Evolutionary conservation across 23 red algal species (phyloP), one percentile per base, ranked within the genome.

Genomic region (Gracilaria vermiculophylla): DNA sequence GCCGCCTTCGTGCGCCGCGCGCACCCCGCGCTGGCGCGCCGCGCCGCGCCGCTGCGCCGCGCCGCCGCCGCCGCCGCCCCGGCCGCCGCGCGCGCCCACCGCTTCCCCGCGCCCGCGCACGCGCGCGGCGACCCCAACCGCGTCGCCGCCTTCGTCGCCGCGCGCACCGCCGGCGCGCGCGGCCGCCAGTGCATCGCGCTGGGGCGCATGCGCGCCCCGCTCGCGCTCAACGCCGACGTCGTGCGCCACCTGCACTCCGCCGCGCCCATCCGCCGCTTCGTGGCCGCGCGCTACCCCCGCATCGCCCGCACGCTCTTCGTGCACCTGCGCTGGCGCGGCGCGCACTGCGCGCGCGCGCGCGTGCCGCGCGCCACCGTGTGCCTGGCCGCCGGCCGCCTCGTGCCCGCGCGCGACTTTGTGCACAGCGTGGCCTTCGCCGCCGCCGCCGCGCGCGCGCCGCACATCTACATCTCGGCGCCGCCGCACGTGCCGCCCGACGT

Each of bases 241-340:
- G 47, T 85, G 81, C 45, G 51, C 55, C 62, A 69, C 62, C 72
- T 85, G 21, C 28, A 70, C 8, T 45, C 81, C 7, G 81, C 81
- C 11, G 10, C 37, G 23, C 7, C 47, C 34, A 53, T 85, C 10
- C 9, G 25, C 49, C 62, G 47, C 5, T 85, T 69, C 60, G 62
- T 73, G 51, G 29, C 60, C 19, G 29, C 61, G 21, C 71, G 48
- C 34, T 85, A 69, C 72, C 45, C 81, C 35, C 12, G 17, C 20
- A 53, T 69, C 37, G 72, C 71, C 35, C 28, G 51, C 4, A 85
- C 81, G 5, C 43, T 85, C 1, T 85, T 85, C 35, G 81, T 85
- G 23, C 71, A 85, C 23, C 62, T 85, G 20, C 81, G 81, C 3
- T 85, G 81, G 81, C 71, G 55, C 44, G 29, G 55, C 17, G 62